Conservation (phyloP, 2,329 filamentous ascomycete species). For the Hypoxylon sp. region DNA sequence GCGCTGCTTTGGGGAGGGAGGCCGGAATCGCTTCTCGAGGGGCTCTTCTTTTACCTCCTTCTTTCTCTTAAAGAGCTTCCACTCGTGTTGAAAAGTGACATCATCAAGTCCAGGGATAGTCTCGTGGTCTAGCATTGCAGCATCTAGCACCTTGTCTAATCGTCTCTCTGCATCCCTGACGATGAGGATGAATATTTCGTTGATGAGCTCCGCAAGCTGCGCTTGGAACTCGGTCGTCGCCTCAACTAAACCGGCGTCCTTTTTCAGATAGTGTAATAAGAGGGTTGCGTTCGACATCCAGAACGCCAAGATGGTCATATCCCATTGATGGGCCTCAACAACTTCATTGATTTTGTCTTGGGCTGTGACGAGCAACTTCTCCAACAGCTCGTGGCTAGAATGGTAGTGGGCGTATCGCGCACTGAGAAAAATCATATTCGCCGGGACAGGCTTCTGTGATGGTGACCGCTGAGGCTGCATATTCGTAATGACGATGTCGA, state of each 20-base stretch:
- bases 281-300: conserved; percentile 98
- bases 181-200: conserved; percentile 98
- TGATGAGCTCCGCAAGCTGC: conserved; percentile 93
- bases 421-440: conserved; percentile 96
- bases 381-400: conserved; percentile 85
- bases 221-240: conserved; percentile 91
- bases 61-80: conserved; percentile 96
- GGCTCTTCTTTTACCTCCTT: conserved; percentile 91
- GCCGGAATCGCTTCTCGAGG: conserved; percentile 88
- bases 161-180: conserved; percentile 95
- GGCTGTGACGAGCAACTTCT: conserved; percentile 82
- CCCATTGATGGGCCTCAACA: conserved; percentile 96
- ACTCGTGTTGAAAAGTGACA: conserved; percentile 97
- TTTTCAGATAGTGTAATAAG: conserved; percentile 96
- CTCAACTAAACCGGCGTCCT: conserved; percentile 84
- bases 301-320: conserved; percentile 99
- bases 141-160: conserved; percentile 94
- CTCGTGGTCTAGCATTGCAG: conserved; percentile 96
- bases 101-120: conserved; percentile 98
- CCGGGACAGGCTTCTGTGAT: conserved; percentile 97
- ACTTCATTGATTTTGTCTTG: conserved; percentile 98
- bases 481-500: conserved; percentile 96
- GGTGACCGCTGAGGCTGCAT: conserved; percentile 97
- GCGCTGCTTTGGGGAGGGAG: conserved; percentile 91
- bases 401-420: conserved; percentile 98